Evolutionary conservation across 78 protist species (phyloP).

Genomic region (Pigoraptor vietnamica): DNA sequence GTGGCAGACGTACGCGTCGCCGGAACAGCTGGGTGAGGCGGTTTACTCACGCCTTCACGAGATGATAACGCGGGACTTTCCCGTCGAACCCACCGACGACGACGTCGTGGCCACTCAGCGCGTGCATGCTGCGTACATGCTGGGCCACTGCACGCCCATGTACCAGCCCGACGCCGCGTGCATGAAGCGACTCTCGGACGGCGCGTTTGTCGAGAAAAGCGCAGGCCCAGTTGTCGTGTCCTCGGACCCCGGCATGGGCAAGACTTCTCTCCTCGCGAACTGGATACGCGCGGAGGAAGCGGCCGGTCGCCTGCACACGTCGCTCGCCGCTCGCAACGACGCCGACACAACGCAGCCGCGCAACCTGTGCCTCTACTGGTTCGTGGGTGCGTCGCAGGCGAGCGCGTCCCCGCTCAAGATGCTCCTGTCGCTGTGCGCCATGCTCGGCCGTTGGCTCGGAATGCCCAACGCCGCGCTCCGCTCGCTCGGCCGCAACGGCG

Average conservation of each 20-base stretch:
- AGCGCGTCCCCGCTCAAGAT: not conserved
- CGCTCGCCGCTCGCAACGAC: too few species aligned
- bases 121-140: not conserved
- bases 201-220: too few species aligned
- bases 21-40: not conserved
- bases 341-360: not conserved
- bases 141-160: not conserved
- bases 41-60: not conserved
- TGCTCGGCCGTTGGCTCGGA: not conserved
- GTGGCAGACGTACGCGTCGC: not conserved
- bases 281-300: not conserved
- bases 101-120: not conserved
- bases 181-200: not conserved
- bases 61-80: not conserved
- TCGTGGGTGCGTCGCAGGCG: not conserved
- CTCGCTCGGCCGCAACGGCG: not conserved
- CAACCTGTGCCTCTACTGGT: not conserved
- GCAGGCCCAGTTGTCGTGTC: too few species aligned
- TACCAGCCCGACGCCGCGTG: not conserved
- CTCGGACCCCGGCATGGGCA: not conserved
- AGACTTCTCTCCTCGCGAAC: not conserved
- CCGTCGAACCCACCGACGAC: not conserved
- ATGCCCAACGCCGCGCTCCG: not conserved
- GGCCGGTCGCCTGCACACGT: too few species aligned
- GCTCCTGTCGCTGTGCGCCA: not conserved